Evolutionary conservation across 257 asterid species (phyloP).

Genomic region (Salvia hispanica): DNA sequence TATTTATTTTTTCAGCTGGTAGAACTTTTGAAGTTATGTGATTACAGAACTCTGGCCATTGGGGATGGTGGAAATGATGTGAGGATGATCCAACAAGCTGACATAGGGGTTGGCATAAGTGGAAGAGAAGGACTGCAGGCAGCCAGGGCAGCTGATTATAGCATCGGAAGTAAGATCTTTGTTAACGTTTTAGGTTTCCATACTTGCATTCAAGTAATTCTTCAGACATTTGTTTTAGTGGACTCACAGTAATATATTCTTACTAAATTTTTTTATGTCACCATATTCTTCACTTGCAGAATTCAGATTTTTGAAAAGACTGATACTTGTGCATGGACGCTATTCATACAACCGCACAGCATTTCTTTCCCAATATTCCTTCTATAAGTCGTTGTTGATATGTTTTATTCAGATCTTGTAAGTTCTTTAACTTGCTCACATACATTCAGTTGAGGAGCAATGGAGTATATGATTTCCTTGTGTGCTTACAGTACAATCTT

Average conservation of each 20-base stretch:
- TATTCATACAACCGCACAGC: conserved; percentile 98
- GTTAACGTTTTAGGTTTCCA: conserved; percentile 3
- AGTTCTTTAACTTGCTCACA: conserved; percentile 39
- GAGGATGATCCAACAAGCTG: conserved; percentile 99
- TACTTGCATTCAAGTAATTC: conserved; percentile 1
- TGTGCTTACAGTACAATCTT: conserved; percentile 50
- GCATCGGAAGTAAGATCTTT: conserved; percentile 87
- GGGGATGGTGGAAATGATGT: conserved; percentile 99
- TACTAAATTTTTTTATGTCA: conserved; percentile 16
- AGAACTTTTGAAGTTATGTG: conserved; percentile 87
- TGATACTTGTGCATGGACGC: conserved; percentile 98
- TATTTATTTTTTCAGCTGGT: conserved; percentile 69
- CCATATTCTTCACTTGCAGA: conserved; percentile 59
- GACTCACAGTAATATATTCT: background rate
- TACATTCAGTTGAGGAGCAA: conserved; percentile 31
- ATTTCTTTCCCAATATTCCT: conserved; percentile 95
- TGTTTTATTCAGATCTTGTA: conserved; percentile 98
- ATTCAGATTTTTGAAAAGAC: conserved; percentile 88
- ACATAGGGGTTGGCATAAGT: conserved; percentile 98
- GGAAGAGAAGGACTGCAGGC: conserved; percentile 99
- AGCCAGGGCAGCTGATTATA: conserved; percentile 99
- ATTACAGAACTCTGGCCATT: conserved; percentile 96
- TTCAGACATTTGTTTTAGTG: conserved; percentile 15
- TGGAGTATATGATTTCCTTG: conserved; percentile 21
- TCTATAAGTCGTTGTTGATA: conserved; percentile 89